Evolutionary conservation across 495 filamentous ascomycete species (phyloP), one percentile per base, ranked within the genome.

Genomic region (Aspergillus kassunensis): DNA sequence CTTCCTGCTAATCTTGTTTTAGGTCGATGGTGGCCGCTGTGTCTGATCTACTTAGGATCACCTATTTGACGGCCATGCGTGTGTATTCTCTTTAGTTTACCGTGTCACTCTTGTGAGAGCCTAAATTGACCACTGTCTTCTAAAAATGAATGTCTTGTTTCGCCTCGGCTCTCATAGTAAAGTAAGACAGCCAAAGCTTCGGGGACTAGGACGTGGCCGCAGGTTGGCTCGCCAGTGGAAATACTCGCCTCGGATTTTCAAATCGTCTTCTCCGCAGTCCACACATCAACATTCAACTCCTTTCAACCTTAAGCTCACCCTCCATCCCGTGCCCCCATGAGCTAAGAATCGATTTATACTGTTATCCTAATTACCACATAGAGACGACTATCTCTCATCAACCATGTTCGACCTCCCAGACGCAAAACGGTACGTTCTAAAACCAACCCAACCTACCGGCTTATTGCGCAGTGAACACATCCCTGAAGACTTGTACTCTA

Each of bases 341-440:
- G 20, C 27, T 19, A 3, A 1, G 4, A 12, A 44, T 27, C 23
- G 5, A 15, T 18, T 18, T 18, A 6, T n/a, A 29, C 11, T 3
- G 11, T 23, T 43, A 27, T 15, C 15, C n/a, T 15, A 10, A 19
- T 29, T 19, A 29, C 33, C 29, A 29, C 33, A 27, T 10, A 30
- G 4, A 20, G 15, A 30, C 30, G 21, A 31, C 24, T n/a, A 18
- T 15, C 12, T 12, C 3, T 27, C 12, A 41, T 11, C 16, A 4
- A 65, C 25, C 12, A 76, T 76, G 73, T 76, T 76, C 45, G 70
- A 72, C 25, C 52, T 70, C 39, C 69, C 71, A 46, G 55, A 64
- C 23, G 69, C 71, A 8, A 76, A 72, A 60, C 65, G 70, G 73
- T 76, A 64, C 30, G 49, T 27, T n/a, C 36, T 13, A 18, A 15